Base-by-base conservation (phyloP, 2,329 filamentous ascomycete genomes). In the Xylaria sp. region DNA sequence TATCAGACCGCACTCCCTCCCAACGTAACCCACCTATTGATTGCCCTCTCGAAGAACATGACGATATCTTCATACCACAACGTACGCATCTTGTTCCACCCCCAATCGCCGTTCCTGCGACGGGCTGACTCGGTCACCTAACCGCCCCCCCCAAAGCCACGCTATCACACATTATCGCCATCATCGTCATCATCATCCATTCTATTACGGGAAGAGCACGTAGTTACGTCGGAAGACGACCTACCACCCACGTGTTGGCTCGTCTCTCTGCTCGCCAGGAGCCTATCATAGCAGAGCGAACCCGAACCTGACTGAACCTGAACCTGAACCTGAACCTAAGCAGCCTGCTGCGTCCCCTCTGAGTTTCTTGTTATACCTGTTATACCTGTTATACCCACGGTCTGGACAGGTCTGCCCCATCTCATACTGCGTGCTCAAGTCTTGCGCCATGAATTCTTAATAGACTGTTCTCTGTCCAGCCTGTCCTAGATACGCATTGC, bases 391-490 rank as follows among this genome's bases (percentile, higher is more conserved):
- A 19, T 33, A 43, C 27, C n/a, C 27, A 17, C 37, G 21, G 41
- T 47, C 37, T 57, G 44, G 38, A 57, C 49, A 31, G 37, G 48
- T 23, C 29, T 38, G 7, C 31, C 23, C 58, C 35, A 37, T 29
- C 47, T 37, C 59, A 44, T 54, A n/a, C n/a, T 33, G 58, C 56
- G 37, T 40, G 37, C 58, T 54, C 21, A 57, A 49, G 48, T 25
- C 33, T 61, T 63, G 59, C 55, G 64, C 64, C 62, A 71, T 72
- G 65, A 71, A 67, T 67, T 56, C 67, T 60, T 69, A 68, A 25
- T 46, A 54, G 31, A 58, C 48, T 6, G 6, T 19, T 53, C 65
- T 64, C 51, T 51, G 52, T 62, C 55, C 52, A 29, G 41, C 15
- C 35, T 58, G 35, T 47, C 59, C 57, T 43, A 60, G 37, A 51